Conservation (phyloP, 192 early-diverging fungal genomes). For the Mortierella hygrophila region DNA sequence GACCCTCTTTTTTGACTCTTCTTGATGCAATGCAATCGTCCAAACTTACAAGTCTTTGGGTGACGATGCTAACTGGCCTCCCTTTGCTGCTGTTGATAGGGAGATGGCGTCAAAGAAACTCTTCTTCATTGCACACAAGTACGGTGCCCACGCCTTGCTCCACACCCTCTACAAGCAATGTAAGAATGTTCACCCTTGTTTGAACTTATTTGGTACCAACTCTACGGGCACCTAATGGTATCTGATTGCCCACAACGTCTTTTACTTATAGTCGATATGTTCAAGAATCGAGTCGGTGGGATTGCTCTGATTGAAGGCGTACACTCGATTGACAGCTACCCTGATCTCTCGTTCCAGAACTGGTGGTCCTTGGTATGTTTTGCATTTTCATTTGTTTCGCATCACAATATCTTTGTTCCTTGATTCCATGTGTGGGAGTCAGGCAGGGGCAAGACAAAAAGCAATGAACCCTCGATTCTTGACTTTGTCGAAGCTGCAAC, state of each 20-base stretch:
- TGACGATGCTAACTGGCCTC: neutral
- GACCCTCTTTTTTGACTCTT: neutral
- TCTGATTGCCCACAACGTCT: neutral
- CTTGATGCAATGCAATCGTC: neutral
- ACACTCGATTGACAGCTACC: conserved; percentile 23
- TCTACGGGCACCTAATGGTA: neutral
- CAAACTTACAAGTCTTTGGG: neutral
- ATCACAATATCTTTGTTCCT: neutral
- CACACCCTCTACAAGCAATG: conserved; percentile 31
- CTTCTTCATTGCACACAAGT: conserved; percentile 48
- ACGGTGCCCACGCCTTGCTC: conserved; percentile 36
- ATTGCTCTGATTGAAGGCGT: conserved; percentile 30
- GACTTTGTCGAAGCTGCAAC: neutral
- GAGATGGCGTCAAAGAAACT: conserved; percentile 19
- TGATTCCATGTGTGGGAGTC: neutral
- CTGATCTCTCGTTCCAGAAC: conserved; percentile 16
- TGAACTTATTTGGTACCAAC: neutral
- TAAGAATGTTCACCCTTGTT: neutral
- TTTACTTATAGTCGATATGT: conserved; percentile 19
- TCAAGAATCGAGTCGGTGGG: conserved; percentile 41
- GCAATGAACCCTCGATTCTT: neutral
- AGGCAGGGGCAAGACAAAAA: neutral
- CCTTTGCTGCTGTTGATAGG: neutral
- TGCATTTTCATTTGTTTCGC: neutral
- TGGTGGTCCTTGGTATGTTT: conserved; percentile 50